A percentile compares a stretch with the other conserved stretches of the same genome.
Conservation (phyloP, 2,329 filamentous ascomycete species). For the Sphaerulina populicola region DNA sequence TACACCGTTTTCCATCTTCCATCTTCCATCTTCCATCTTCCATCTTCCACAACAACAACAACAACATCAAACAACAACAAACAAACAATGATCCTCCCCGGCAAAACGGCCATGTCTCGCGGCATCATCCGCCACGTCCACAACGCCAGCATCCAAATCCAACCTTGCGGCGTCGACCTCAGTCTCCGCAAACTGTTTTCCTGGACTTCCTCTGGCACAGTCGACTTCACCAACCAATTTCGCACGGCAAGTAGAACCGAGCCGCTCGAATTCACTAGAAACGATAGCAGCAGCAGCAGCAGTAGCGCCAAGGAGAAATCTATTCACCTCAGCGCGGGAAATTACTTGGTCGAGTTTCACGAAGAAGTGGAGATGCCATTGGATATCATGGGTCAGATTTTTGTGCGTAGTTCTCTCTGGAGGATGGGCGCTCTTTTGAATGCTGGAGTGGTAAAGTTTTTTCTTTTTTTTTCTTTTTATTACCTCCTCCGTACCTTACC, state of each 20-base stretch:
- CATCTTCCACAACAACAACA: no score
- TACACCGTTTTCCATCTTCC: no score
- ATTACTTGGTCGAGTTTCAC: conserved; percentile 38
- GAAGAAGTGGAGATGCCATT: conserved; percentile 36
- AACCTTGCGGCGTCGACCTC: conserved; percentile 20
- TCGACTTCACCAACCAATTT: conserved; percentile 14
- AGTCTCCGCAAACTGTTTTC: conserved; percentile 9
- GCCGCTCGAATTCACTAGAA: conserved; percentile 1
- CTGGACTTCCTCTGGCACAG: conserved; percentile 14
- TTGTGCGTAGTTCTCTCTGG: conserved; percentile 36
- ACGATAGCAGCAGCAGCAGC: neutral
- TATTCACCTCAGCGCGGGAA: conserved; percentile 19
- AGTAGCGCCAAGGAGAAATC: neutral
- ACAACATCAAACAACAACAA: no score
- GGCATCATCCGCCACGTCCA: conserved; percentile 10
- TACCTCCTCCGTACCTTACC: no score
- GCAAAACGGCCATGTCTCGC: conserved; percentile 8
- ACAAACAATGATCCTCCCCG: conserved; percentile 14
- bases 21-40: no score
- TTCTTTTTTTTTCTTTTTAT: no score
- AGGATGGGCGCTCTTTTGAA: conserved; percentile 34
- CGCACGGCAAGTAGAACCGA: conserved; percentile 6
- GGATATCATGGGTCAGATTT: conserved; percentile 36
- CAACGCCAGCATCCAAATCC: conserved; percentile 9
- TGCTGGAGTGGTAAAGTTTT: conserved; percentile 36